Base-by-base conservation (phyloP, 1,139 yeast genomes). In the Hyphopichia wangnamkhiaoensis region DNA sequence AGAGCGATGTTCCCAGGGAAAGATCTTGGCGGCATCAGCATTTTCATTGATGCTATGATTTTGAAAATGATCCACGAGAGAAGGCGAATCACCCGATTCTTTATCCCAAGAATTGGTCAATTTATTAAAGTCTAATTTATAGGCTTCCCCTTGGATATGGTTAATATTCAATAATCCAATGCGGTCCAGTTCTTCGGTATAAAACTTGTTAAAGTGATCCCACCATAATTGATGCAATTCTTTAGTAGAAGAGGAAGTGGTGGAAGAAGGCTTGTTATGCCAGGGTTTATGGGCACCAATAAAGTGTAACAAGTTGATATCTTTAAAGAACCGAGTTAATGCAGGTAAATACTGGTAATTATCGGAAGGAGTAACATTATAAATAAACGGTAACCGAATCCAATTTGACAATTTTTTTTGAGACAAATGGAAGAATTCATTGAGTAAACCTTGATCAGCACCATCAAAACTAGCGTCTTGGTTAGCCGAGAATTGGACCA, bases 1-100 rank as follows among this genome's bases (percentile, higher is more conserved):
- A 16, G 42, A 44, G 25, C 63, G 48, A n/a, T 51, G 45, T 46
- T 70, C 76, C 76, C 77, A 72, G 2, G 78, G 78, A 59, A 71
- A 71, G n/a, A 71, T 53, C 2, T 70, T 62, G 40, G 62, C 54
- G 5, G 49, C 37, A 4, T 39, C 30, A n/a, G 49, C 52, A 32
- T 54, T 52, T 14, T 37, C 40, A 16, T 32, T 40, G 15, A 19
- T 29, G 6, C 27, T 21, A 20, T 42, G 41, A 19, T 37, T 40
- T 12, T 27, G 37, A 17, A 34, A 23, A 5, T 21, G 28, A 12
- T 8, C 9, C 8, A 23, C 14, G 13, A 32, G 10, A 4, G 37
- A 23, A 21, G 28, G 29, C n/a, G 38, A 32, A 33, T 24, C 34
- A 27, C 34, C 43, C 37, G 31, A 31, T 25, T 41, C 44, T 12